Conservation (phyloP, 352 stramenopile species). For the Pythium vanterpoolii region DNA sequence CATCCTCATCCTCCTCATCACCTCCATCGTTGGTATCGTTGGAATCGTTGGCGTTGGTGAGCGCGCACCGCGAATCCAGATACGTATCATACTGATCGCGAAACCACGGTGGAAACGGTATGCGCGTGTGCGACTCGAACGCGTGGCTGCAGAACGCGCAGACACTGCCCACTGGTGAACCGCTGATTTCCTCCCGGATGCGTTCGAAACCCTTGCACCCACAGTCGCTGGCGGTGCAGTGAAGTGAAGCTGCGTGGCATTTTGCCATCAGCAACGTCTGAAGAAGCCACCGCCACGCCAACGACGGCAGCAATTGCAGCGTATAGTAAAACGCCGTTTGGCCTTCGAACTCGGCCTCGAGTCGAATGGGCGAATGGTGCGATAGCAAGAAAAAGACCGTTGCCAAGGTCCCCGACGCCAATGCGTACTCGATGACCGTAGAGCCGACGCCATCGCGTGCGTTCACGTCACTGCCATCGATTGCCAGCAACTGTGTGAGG, state of each 20-base stretch:
- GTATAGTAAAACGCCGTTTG: conserved; percentile 59
- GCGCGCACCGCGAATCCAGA: not conserved
- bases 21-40: not conserved
- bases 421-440: conserved; percentile 44
- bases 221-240: conserved; percentile 38
- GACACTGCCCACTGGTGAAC: too few relatives aligned
- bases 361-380: conserved; percentile 15
- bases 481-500: conserved; percentile 27
- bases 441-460: conserved; percentile 49
- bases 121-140: conserved; percentile 20
- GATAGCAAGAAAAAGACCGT: conserved; percentile 43
- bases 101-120: conserved; percentile 68
- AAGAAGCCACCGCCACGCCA: conserved; percentile 38
- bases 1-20: not conserved
- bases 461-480: conserved; percentile 37
- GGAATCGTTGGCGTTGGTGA: not conserved
- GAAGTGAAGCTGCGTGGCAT: conserved; percentile 43
- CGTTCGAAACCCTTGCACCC: conserved; percentile 65
- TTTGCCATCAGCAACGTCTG: conserved; percentile 28
- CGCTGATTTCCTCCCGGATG: not conserved
- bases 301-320: conserved; percentile 52
- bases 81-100: conserved; percentile 72
- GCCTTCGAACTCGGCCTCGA: conserved; percentile 64
- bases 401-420: conserved; percentile 28
- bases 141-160: conserved; percentile 57